Conservation (phyloP, 2,329 filamentous ascomycete species). For the Colletotrichum melonis region DNA sequence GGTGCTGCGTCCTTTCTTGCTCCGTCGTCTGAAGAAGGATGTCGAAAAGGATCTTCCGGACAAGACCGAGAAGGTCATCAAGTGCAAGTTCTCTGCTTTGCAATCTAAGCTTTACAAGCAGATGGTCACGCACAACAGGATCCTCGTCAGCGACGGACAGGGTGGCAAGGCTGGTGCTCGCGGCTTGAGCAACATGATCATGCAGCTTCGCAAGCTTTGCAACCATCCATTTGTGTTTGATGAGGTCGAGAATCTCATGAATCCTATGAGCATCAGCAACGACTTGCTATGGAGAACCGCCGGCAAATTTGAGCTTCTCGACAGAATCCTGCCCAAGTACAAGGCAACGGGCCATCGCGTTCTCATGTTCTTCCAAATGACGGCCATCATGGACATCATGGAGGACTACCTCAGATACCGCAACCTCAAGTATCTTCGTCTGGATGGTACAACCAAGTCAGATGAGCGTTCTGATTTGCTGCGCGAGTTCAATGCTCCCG, state of each 20-base stretch:
- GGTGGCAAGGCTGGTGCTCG: slow-evolving; percentile 94
- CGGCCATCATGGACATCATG: slow-evolving; percentile 99
- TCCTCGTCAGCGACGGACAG: slow-evolving; percentile 94
- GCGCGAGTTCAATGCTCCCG: slow-evolving; percentile 86
- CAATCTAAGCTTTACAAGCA: slow-evolving; percentile 97
- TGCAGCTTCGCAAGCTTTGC: slow-evolving; percentile 98
- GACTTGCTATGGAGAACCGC: slow-evolving; percentile 95
- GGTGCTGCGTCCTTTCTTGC: slow-evolving; percentile 94
- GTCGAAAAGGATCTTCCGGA: slow-evolving; percentile 98
- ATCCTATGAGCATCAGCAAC: slow-evolving; percentile 87
- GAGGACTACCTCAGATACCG: slow-evolving; percentile 93
- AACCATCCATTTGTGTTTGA: slow-evolving; percentile 99
- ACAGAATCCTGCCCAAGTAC: slow-evolving; percentile 94
- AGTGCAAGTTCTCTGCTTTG: slow-evolving; percentile 96
- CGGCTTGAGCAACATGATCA: slow-evolving; percentile 99
- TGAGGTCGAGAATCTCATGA: slow-evolving; percentile 98
- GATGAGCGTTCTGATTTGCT: slow-evolving; percentile 95
- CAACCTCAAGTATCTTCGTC: slow-evolving; percentile 85
- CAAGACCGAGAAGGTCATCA: slow-evolving; percentile 99
- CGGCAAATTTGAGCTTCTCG: slow-evolving; percentile 96
- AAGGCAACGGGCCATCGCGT: slow-evolving; percentile 91
- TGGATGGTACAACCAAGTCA: slow-evolving; percentile 97
- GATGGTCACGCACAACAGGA: slow-evolving; percentile 94
- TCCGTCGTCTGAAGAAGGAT: slow-evolving; percentile 98
- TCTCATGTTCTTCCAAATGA: slow-evolving; percentile 99